Evolutionary conservation across 169 alveolate genomes (phyloP).

Genomic region (Plasmodium falciparum): DNA sequence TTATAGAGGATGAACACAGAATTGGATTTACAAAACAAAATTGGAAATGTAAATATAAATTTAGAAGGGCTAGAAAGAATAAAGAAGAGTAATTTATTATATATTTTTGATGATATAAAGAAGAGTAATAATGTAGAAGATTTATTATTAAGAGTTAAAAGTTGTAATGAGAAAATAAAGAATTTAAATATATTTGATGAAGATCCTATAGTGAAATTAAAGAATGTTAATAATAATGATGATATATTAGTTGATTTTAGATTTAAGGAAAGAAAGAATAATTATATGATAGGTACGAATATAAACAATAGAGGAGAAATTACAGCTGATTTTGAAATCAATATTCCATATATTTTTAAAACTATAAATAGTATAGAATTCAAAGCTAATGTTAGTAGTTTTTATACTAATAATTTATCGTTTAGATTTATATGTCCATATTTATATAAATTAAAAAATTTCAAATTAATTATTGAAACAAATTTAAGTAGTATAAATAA

Average conservation of each 20-base stretch:
- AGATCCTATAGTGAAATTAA: constrained; percentile 16
- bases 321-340: constrained; percentile 45
- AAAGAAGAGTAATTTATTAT: constrained; percentile 9
- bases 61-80: constrained; percentile 44
- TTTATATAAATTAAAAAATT: not conserved
- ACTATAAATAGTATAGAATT: constrained; percentile 42
- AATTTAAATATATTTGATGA: constrained; percentile 34
- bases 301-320: constrained; percentile 73
- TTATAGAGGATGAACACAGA: constrained; percentile 1
- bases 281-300: constrained; percentile 60
- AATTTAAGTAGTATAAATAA: constrained; percentile 36
- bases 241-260: constrained; percentile 24
- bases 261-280: constrained; percentile 28
- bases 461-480: constrained; percentile 26
- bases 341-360: constrained; percentile 45
- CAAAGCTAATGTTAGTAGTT: constrained; percentile 61
- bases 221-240: not conserved
- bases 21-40: not conserved
- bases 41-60: constrained; percentile 23
- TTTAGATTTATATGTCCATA: constrained; percentile 51
- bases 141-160: constrained; percentile 2
- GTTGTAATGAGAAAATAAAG: constrained; percentile 32
- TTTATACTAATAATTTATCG: constrained; percentile 51
- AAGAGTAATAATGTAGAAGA: constrained; percentile 46
- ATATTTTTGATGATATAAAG: constrained; percentile 40